Base-by-base conservation (phyloP, 257 asterid species). In the Anisodus tanguticus region DNA sequence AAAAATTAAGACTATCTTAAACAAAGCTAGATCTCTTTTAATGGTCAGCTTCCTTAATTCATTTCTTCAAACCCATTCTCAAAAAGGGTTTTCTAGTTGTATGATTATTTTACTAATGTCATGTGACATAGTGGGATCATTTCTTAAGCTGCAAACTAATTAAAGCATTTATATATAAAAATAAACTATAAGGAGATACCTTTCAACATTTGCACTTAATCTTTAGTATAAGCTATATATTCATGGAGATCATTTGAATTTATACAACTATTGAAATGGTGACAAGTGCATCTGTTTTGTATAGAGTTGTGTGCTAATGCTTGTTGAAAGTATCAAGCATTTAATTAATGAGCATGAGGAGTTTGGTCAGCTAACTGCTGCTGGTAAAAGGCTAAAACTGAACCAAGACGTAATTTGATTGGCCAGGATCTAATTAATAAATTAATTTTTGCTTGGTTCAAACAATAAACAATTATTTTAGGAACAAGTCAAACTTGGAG, bases 41-140 rank as follows among this genome's bases (percentile, higher is more conserved):
- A 69, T 69, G 53, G 77, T 39, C 31, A 39, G 54, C 53, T 15
- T 2, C 77, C 77, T 76, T 35, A 53, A 45, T 37, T n/a, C 79
- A 45, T 45, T 54, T 45, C 57, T 71, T 9, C 8, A 71, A 31
- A 22, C 26, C 55, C 16, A 22, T 22, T 22, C 62, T 6, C 17
- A 3, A 51, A 76, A 76, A 76, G 26, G 22, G 11, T 43, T 13
- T 12, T 51, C 6, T 76, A 76, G 13, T 53, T 22, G 26, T 11
- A 76, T 76, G 11, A 76, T 74, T 76, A 51, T 76, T 76, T 76
- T 26, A 53, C 47, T 51, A 37, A 68, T 78, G 83, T 83, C 90
- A 88, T 85, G 87, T 85, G 90, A 87, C 63, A 53, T 53, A 53
- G 81, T 26, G 81, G 62, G 26, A 22, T 45, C 70, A 54, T 85